A percentile compares a stretch with the other conserved stretches of the same genome.
Conservation (phyloP, 2,329 filamentous ascomycete species). For the Incumbomyces lentus region DNA sequence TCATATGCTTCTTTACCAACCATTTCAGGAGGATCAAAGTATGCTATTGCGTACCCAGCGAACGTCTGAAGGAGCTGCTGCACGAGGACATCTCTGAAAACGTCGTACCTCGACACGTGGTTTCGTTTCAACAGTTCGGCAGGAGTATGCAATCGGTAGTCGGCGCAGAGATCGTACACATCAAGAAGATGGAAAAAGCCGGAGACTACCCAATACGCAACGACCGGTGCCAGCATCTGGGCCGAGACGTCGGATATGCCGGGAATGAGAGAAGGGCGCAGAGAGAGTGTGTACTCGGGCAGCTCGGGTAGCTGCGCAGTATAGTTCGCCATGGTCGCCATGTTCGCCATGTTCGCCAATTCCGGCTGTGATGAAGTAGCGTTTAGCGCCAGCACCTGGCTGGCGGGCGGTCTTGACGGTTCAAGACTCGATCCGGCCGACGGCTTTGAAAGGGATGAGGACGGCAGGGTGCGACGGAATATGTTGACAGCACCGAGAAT, state of each 20-base stretch:
- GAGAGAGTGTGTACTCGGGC: constrained; percentile 64
- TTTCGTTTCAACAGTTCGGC: constrained; percentile 82
- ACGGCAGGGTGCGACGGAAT: neutral
- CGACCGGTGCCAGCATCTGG: constrained; percentile 62
- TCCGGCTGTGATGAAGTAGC: too few relatives aligned
- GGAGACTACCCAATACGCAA: constrained; percentile 83
- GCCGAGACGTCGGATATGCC: constrained; percentile 75
- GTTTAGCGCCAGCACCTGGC: neutral
- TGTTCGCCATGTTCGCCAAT: constrained; percentile 9
- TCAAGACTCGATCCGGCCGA: neutral
- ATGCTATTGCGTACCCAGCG: constrained; percentile 56
- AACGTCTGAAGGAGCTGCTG: constrained; percentile 83
- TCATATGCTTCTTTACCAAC: constrained; percentile 75
- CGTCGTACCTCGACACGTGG: constrained; percentile 72
- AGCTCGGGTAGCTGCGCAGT: constrained; percentile 57
- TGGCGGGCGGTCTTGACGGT: neutral
- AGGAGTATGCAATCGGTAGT: constrained; percentile 90
- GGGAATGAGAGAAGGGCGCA: constrained; percentile 60
- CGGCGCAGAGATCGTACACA: constrained; percentile 70
- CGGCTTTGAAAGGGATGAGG: neutral
- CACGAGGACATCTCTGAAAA: constrained; percentile 79
- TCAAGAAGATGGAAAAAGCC: constrained; percentile 82
- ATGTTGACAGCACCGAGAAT: too few relatives aligned
- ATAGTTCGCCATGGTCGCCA: constrained; percentile 12
- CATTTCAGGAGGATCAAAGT: constrained; percentile 63